A percentile compares a stretch with the other conserved stretches of the same genome.
These are phyloP conservation scores for Picochlorum sp. DNA, from an alignment of 139 green algal genomes.

Conservation along the genomic window DNA sequence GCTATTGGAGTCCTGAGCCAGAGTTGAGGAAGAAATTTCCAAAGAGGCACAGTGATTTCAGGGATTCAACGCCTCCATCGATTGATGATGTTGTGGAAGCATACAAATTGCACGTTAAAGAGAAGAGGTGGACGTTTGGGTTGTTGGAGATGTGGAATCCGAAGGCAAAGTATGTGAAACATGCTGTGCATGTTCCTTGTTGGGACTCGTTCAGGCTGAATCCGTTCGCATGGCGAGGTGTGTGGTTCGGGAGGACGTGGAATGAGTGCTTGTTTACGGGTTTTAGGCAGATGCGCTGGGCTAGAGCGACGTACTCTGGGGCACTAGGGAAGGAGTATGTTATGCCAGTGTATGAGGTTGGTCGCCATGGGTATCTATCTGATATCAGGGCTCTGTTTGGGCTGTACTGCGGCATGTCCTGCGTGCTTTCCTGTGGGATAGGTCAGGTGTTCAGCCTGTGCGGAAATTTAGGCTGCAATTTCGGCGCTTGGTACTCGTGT, in stretches of 20 bases:
- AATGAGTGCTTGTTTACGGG: constrained; percentile 34
- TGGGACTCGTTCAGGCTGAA: constrained; percentile 33
- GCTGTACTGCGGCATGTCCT: constrained; percentile 14
- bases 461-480: constrained; percentile 32
- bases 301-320: constrained; percentile 19
- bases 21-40: constrained; percentile 14
- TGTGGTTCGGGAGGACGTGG: constrained; percentile 13
- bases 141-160: constrained; percentile 33
- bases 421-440: constrained; percentile 20
- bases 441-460: constrained; percentile 25
- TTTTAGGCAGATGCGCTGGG: constrained; percentile 32
- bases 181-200: constrained; percentile 29
- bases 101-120: constrained; percentile 11
- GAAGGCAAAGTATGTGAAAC: constrained; percentile 8
- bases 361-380: constrained; percentile 16
- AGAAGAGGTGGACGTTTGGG: constrained; percentile 29
- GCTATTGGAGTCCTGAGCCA: constrained; percentile 9
- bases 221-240: constrained; percentile 25
- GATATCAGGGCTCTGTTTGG: constrained; percentile 35
- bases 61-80: constrained; percentile 9
- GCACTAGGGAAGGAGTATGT: constrained; percentile 26
- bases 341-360: constrained; percentile 21
- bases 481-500: constrained; percentile 30
- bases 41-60: constrained; percentile 22
- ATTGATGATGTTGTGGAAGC: neutral